Conservation (phyloP, 768 basidiomycete species). For the Vararia minispora region DNA sequence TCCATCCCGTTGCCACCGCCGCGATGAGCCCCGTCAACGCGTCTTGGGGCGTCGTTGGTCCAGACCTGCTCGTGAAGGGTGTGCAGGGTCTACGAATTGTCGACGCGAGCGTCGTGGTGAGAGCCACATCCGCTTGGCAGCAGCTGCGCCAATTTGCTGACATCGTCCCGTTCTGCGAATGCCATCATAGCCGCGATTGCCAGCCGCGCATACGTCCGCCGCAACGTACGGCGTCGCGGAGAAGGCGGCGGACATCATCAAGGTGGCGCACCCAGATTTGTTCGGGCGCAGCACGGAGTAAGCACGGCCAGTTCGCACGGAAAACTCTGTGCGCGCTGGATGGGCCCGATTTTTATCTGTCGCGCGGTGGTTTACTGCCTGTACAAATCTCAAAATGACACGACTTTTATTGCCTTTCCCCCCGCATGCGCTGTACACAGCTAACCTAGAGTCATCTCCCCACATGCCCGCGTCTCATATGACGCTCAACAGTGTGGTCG, state of each 20-base stretch:
- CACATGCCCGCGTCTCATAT: no score
- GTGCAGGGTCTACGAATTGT: constrained; percentile 8
- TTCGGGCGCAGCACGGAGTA: no score
- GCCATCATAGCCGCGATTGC: background rate
- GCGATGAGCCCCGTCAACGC: constrained; percentile 4
- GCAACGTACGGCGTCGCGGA: background rate
- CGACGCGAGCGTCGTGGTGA: constrained; percentile 8
- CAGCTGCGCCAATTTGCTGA: background rate
- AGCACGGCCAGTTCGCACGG: no score
- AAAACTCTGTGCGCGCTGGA: no score
- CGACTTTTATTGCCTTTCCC: no score
- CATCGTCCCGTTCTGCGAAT: background rate
- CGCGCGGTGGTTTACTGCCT: no score
- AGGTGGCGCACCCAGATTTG: no score
- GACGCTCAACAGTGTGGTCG: no score
- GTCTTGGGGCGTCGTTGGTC: constrained; percentile 8
- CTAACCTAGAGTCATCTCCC: no score
- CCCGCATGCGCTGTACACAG: no score
- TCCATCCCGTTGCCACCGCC: constrained; percentile 7
- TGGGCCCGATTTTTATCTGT: no score
- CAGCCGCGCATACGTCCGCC: background rate
- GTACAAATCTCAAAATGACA: no score
- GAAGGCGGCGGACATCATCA: background rate
- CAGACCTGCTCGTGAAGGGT: constrained; percentile 8
- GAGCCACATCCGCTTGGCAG: background rate